Conservation (phyloP, 306 rosid genomes). For the Dalbergia oliveri region DNA sequence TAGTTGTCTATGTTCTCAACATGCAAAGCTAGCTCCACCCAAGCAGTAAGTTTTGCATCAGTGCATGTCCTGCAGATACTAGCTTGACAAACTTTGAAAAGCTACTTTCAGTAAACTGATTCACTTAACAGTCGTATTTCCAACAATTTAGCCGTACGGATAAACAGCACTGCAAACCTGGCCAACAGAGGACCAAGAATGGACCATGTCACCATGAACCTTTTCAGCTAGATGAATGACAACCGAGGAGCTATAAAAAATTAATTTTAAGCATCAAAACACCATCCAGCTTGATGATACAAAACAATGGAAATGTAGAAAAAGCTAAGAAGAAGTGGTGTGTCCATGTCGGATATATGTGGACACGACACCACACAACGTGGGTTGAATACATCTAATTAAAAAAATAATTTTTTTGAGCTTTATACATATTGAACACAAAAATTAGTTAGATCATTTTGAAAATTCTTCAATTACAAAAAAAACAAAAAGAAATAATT, state of each 20-base stretch:
- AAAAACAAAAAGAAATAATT: too few relatives aligned
- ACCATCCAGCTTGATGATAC: neutral
- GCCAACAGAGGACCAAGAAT: conserved; percentile 52
- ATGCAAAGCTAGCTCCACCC: conserved; percentile 25
- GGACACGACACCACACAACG: too few relatives aligned
- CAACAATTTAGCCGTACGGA: conserved; percentile 37
- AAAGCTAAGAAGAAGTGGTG: too few relatives aligned
- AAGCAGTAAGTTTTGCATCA: conserved; percentile 36
- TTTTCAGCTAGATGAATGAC: conserved; percentile 64
- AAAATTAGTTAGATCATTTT: too few relatives aligned
- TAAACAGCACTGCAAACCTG: conserved; percentile 50
- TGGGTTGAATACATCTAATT: too few relatives aligned
- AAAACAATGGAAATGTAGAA: conserved; percentile 1
- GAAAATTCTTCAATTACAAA: too few relatives aligned
- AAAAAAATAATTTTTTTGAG: too few relatives aligned
- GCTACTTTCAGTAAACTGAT: neutral
- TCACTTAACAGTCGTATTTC: conserved; percentile 27
- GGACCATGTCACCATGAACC: conserved; percentile 67
- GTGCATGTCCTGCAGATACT: conserved; percentile 27
- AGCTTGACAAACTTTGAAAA: conserved; percentile 31
- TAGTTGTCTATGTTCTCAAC: conserved; percentile 40
- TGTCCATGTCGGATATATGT: too few relatives aligned
- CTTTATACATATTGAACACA: too few relatives aligned
- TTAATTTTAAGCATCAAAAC: neutral
- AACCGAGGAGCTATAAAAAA: conserved; percentile 49